A percentile compares a stretch with the other conserved stretches of the same genome.
phyloP scores from a whole-genome alignment of 192 early-diverging fungal species.

The Chytriomyces sp. region DNA sequence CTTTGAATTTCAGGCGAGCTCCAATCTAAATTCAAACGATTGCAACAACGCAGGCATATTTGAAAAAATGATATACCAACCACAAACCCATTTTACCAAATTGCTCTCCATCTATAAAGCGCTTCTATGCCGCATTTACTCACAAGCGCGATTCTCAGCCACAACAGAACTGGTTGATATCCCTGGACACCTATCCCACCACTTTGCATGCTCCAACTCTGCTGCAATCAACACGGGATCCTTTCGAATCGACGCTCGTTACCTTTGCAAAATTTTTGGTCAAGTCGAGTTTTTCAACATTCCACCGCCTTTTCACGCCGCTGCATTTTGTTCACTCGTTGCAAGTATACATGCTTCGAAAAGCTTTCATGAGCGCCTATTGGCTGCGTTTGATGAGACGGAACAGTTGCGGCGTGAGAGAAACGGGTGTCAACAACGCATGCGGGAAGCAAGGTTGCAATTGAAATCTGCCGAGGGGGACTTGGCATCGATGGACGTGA shows the following conservation, averaged over 20 bases:
- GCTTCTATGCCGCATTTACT: slow-evolving; percentile 11
- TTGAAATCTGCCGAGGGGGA: slow-evolving; percentile 7
- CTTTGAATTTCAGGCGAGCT: background rate
- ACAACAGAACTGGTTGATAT: background rate
- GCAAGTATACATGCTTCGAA: slow-evolving; percentile 2
- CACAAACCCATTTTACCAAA: background rate
- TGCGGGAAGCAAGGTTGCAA: background rate
- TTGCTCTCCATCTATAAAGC: slow-evolving; percentile 8
- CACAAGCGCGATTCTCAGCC: background rate
- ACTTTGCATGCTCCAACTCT: slow-evolving; percentile 33
- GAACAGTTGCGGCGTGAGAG: slow-evolving; percentile 8
- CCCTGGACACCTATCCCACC: slow-evolving; percentile 21
- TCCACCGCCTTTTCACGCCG: slow-evolving; percentile 30
- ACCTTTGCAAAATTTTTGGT: slow-evolving; percentile 22
- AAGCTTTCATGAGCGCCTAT: background rate
- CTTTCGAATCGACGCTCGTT: slow-evolving; percentile 13
- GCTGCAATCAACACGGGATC: slow-evolving; percentile 8
- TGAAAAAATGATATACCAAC: slow-evolving; percentile 17
- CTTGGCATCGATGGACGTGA: background rate
- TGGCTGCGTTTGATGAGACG: slow-evolving; percentile 1
- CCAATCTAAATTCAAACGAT: background rate
- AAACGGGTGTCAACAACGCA: background rate
- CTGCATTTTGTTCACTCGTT: slow-evolving; percentile 14
- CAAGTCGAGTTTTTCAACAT: slow-evolving; percentile 10
- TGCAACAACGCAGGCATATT: background rate